Evolutionary conservation across 805 yeast genomes (phyloP), one percentile per base, ranked within the genome.

Genomic region (Yamadazyma paraphyllophila): DNA sequence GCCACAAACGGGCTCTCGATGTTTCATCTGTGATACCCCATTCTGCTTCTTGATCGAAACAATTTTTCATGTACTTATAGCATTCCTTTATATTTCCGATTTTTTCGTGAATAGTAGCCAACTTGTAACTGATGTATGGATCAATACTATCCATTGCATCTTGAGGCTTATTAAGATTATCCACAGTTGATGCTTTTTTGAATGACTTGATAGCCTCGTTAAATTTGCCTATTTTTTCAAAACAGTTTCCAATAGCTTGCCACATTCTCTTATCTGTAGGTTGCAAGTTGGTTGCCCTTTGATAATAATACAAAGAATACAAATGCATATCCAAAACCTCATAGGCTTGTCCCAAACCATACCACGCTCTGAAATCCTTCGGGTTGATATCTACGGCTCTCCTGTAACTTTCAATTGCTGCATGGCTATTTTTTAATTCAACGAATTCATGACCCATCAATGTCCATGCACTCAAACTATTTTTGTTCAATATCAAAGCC

Each of bases 381-480:
- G 82, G 78, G 58, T 88, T 88, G 2, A 91, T 83, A 60, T 90
- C 97, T 1, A 91, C 92, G 0, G 98, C 99, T 36, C 96, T 71
- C 53, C 98, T 70, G 61, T 94, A 94, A 47, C 95, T 83, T 69
- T 92, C 97, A 44, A 94, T 94, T 1, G 99, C 99, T 1, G 98
- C 98, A 64, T 94, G 96, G 1, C 96, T 85, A 66, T 94, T 94
- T 59, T 92, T 91, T 56, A 94, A 74, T 62, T 94, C 99, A 12
- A 94, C 96, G 68, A 88, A 94, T 67, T 94, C 99, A 65, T 94
- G 99, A 9, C 99, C 99, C 97, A 94, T 90, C 47, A 94, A 72
- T 0, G 98, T 94, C 98, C 98, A 94, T 0, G 98, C 97, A 51
- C 89, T 81, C 14, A 90, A 70, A 55, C 95, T 88, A 54, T 81